Base-by-base conservation (phyloP, 805 yeast genomes). In the Geotrichum ghanense region DNA sequence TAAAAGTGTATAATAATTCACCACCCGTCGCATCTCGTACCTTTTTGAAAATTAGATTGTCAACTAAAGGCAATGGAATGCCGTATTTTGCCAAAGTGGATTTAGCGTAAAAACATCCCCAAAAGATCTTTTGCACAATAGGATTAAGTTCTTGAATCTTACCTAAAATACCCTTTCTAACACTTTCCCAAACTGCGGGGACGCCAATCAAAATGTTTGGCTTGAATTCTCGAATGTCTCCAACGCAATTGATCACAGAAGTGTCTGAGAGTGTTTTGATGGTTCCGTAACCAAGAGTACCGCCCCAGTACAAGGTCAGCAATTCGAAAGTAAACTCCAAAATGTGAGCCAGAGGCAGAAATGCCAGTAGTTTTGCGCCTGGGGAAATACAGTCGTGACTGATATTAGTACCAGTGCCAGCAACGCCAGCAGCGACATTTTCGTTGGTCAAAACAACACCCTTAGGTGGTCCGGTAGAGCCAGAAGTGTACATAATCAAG, bases 141-240 rank as follows among this genome's bases (percentile, higher is more conserved):
- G 77, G 58, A 17, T 95, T 83, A 57, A 73, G 72, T 57, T 78
- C 74, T 54, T 73, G 70, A 54, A 92, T 76, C 68, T 89, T 88
- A 46, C 76, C 76, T 49, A 86, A 51, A 50, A 92, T 82, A 49
- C 98, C 98, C 72, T 92, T 92, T 66, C 89, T 83, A 51, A 92
- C 86, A 34, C 83, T 74, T 71, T 92, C 98, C 95, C 96, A 92
- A 45, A 92, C 97, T 3, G 97, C 95, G 16, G 97, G 97, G 48
- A 92, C 98, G 65, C 96, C 98, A 53, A 89, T 96, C 95, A 92
- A 83, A 56, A 89, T 67, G 3, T 96, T 84, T 48, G 98, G 98
- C 64, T 79, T 74, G 68, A 88, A 84, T 60, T 83, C 84, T 48
- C 73, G 76, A 71, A 92, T 76, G 65, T 92, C 98, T 58, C 96